These are phyloP conservation scores for Pichia sp. DNA, from an alignment of 1,139 yeast species.

Conservation along the genomic window DNA sequence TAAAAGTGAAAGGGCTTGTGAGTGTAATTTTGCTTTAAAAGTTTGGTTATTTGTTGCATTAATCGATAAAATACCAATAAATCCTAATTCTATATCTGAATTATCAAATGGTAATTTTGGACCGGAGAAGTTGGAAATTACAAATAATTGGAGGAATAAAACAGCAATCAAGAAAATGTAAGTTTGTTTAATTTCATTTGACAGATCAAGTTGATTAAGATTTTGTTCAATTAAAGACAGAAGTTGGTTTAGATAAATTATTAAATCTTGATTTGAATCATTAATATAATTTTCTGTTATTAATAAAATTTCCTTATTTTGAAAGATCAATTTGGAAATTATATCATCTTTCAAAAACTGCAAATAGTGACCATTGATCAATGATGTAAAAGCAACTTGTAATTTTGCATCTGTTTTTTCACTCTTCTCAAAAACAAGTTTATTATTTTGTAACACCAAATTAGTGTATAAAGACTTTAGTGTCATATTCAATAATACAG, in stretches of 20 bases:
- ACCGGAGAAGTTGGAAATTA: constrained; percentile 80
- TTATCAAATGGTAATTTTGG: constrained; percentile 47
- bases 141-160: constrained; percentile 57
- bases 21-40: constrained; percentile 16
- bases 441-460: constrained; percentile 8
- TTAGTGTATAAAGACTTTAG: not conserved
- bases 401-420: not conserved
- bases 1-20: constrained; percentile 32
- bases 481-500: not conserved
- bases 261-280: not conserved
- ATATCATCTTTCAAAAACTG: constrained; percentile 12
- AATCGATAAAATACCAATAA: constrained; percentile 17
- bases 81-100: constrained; percentile 20
- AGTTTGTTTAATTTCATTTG: constrained; percentile 9
- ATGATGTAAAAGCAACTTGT: not conserved
- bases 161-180: constrained; percentile 37
- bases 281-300: constrained; percentile 8
- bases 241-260: constrained; percentile 11
- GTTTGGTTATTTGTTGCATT: constrained; percentile 2
- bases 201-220: not conserved
- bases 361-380: constrained; percentile 26
- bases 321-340: constrained; percentile 13
- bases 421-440: not conserved
- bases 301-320: constrained; percentile 4
- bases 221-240: constrained; percentile 1